A percentile compares a stretch with the other conserved stretches of the same genome.
Evolutionary conservation across 345 rosid species (phyloP).

Genomic region (Eucalyptus pumila): DNA sequence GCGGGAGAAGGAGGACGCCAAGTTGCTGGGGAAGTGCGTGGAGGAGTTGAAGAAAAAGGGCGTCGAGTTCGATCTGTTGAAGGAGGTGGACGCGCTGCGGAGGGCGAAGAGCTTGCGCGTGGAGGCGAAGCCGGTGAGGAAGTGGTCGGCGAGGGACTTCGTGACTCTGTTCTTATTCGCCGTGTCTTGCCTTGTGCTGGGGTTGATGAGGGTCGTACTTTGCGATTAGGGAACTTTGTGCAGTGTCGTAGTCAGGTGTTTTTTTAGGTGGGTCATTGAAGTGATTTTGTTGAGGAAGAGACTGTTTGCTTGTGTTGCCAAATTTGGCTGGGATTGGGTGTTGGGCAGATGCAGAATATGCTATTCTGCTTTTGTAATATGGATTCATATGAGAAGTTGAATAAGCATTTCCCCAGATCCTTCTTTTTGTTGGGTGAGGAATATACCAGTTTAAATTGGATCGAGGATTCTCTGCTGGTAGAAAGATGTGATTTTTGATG

Average conservation of each 20-base stretch:
- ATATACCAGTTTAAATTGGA: neutral
- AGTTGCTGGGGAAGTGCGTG: slow-evolving; percentile 65
- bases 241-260: too few species aligned
- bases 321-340: neutral
- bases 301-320: neutral
- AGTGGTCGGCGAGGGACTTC: slow-evolving; percentile 81
- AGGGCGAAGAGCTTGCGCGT: slow-evolving; percentile 92
- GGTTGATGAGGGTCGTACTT: too few species aligned
- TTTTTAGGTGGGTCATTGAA: too few species aligned
- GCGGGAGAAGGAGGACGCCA: slow-evolving; percentile 87
- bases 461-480: neutral
- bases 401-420: neutral
- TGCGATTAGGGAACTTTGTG: too few species aligned
- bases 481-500: neutral
- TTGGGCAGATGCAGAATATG: slow-evolving; percentile 15
- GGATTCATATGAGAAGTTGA: neutral
- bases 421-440: neutral
- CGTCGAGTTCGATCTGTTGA: slow-evolving; percentile 75
- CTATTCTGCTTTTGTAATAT: slow-evolving; percentile 19
- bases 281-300: too few species aligned
- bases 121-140: slow-evolving; percentile 47
- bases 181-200: slow-evolving; percentile 51
- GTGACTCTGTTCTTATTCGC: slow-evolving; percentile 69
- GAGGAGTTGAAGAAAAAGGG: slow-evolving; percentile 95
- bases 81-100: slow-evolving; percentile 86